Evolutionary conservation across 768 basidiomycete species (phyloP).

Genomic region (Termitomyces sp.): DNA sequence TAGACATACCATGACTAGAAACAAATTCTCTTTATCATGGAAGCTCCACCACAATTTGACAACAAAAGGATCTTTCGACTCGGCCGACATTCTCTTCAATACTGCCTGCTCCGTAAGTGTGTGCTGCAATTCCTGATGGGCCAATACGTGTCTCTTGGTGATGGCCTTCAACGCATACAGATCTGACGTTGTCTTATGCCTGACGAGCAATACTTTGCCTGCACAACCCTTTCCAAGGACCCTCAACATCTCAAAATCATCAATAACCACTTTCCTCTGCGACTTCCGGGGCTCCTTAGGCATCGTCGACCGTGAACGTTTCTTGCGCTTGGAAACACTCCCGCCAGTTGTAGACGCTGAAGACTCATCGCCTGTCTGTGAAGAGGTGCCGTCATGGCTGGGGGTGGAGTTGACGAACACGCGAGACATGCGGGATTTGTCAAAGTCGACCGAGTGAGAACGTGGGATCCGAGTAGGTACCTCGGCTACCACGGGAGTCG

Average conservation of each 20-base stretch:
- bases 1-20: constrained; percentile 81
- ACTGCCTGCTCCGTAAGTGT: constrained; percentile 96
- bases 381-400: constrained; percentile 46
- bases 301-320: constrained; percentile 34
- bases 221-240: constrained; percentile 97
- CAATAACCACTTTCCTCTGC: constrained; percentile 71
- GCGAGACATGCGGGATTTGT: constrained; percentile 56
- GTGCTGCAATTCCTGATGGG: constrained; percentile 94
- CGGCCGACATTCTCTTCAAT: constrained; percentile 88
- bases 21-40: constrained; percentile 95
- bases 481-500: constrained; percentile 16
- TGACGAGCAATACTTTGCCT: constrained; percentile 91
- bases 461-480: constrained; percentile 48
- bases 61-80: constrained; percentile 87
- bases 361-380: constrained; percentile 65
- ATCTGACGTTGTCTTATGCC: constrained; percentile 63
- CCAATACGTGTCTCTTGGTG: constrained; percentile 94
- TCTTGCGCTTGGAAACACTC: constrained; percentile 40
- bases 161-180: constrained; percentile 96
- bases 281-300: constrained; percentile 51
- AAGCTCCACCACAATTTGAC: constrained; percentile 97
- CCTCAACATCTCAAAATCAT: constrained; percentile 96
- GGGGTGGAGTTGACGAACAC: constrained; percentile 49
- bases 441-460: constrained; percentile 79
- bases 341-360: constrained; percentile 56